phyloP scores from a whole-genome alignment of 352 stramenopile species.

The Phytophthora rubi region DNA sequence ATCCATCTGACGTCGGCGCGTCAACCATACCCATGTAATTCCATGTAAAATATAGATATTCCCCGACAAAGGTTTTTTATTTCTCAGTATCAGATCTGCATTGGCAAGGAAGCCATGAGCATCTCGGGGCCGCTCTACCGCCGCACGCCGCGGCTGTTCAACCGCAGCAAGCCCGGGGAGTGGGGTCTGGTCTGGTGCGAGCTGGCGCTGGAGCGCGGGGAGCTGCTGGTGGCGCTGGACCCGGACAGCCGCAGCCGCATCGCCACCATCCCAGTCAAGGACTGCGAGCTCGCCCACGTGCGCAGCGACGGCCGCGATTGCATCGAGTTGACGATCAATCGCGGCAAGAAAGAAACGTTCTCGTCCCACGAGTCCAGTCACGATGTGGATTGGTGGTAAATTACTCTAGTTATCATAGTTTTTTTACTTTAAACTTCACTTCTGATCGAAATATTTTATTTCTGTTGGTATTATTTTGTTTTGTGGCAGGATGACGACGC shows the following conservation, averaged over 20 bases:
- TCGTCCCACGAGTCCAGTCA: constrained; percentile 86
- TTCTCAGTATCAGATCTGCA: constrained; percentile 10
- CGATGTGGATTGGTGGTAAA: constrained; percentile 88
- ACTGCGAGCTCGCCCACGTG: constrained; percentile 83
- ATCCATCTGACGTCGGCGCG: constrained; percentile 35
- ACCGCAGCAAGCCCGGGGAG: constrained; percentile 70
- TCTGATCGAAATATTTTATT: background rate
- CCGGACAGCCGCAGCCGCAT: constrained; percentile 58
- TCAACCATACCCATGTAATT: too few relatives aligned
- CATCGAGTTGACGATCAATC: constrained; percentile 73
- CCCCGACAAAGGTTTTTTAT: background rate
- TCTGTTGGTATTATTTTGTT: constrained; percentile 6
- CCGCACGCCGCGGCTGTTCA: constrained; percentile 74
- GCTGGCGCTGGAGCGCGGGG: constrained; percentile 58
- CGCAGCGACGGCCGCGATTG: constrained; percentile 84
- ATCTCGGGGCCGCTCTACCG: constrained; percentile 77
- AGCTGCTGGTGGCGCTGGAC: constrained; percentile 76
- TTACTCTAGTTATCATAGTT: background rate
- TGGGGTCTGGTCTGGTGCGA: constrained; percentile 87
- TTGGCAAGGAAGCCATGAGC: constrained; percentile 42
- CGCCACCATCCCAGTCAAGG: constrained; percentile 56
- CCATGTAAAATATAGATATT: constrained; percentile 4
- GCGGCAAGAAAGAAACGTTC: constrained; percentile 85
- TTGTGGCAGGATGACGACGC: constrained; percentile 73
- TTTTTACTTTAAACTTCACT: background rate